These are phyloP conservation scores for Rhexocercosporidium sp. DNA, from an alignment of 2,329 filamentous ascomycete genomes.

Conservation along the genomic window DNA sequence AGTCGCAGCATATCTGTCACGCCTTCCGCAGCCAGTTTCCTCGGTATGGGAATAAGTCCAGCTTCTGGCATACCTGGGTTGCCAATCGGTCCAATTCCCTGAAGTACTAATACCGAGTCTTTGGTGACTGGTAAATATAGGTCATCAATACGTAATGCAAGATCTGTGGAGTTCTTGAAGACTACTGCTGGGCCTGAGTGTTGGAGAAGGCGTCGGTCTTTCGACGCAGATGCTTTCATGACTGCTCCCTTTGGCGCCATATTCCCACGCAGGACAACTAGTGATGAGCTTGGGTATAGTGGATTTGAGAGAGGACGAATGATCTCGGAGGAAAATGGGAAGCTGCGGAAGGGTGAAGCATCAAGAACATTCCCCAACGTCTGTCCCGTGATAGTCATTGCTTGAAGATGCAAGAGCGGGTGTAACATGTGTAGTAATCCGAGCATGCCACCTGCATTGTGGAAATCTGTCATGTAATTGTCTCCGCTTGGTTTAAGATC, in stretches of 20 bases:
- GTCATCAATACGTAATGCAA: constrained; percentile 52
- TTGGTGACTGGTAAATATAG: constrained; percentile 49
- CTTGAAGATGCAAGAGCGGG: constrained; percentile 52
- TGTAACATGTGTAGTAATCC: constrained; percentile 52
- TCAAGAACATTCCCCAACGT: constrained; percentile 53
- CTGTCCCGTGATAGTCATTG: constrained; percentile 52
- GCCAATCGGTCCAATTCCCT: constrained; percentile 55
- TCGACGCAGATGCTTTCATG: constrained; percentile 56
- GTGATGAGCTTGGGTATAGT: constrained; percentile 50
- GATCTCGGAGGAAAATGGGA: constrained; percentile 48
- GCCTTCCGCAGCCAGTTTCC: constrained; percentile 52
- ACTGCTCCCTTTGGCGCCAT: constrained; percentile 54
- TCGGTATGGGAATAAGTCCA: constrained; percentile 55
- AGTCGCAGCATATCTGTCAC: constrained; percentile 59
- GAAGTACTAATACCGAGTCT: constrained; percentile 53
- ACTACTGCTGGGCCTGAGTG: constrained; percentile 53
- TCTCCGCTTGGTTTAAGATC: constrained; percentile 59
- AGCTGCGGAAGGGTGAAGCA: constrained; percentile 47
- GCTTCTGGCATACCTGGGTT: constrained; percentile 60
- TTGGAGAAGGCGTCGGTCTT: constrained; percentile 49
- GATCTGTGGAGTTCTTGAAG: constrained; percentile 52
- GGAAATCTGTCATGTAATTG: constrained; percentile 60
- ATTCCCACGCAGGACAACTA: constrained; percentile 53
- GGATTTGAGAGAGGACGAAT: constrained; percentile 52
- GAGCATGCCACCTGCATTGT: constrained; percentile 57